Evolutionary conservation across 2,329 filamentous ascomycete genomes (phyloP), one percentile per base, ranked within the genome.

Genomic region (Cladophialophora exuberans): DNA sequence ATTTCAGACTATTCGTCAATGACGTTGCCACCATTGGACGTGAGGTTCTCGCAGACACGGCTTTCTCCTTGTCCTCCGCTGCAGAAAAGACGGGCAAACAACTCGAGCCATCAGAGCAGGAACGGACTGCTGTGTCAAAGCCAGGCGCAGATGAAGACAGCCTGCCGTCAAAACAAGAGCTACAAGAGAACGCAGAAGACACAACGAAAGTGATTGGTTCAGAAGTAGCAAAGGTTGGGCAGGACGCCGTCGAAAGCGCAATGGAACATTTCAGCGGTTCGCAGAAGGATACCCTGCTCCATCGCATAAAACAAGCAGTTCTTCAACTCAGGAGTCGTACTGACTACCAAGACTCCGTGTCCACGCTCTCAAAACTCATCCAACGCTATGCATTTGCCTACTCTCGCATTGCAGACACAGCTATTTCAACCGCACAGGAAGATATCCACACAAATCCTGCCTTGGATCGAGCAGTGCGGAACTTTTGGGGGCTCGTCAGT

Each of bases 321-420:
- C 63, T 83, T 11, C 89, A 88, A 33, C 79, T 97, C 11, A 81
- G 89, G 6, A 81, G 89, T 65, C 84, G 88, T 47, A 83, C 81
- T 6, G 90, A 96, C 69, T 97, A 97, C 69, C 85, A 87, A 0
- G 85, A 92, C 43, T 96, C 92, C 0, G 90, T 96, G 0, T 90
- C 89, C 1, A 90, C 86, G 0, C 72, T 97, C 26, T 83, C 88
- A 0, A 73, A 85, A 6, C 78, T 97, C 4, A 79, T 97, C 53
- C 84, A 90, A 66, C 83, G 87, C 36, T 96, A 96, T 70, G 86
- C 89, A 7, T 76, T 84, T 59, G 78, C 85, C 7, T 97, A 97
- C 69, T 89, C 90, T 0, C 83, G 85, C 30, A 87, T 86, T 0
- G 81, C 85, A 0, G 82, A 87, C 50, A 83, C 90, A 43, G 81